Percentiles rank a stretch among this genome's conserved stretches.
phyloP scores from a whole-genome alignment of 371 early-diverging fungal species.

The Entomophthora muscae region DNA sequence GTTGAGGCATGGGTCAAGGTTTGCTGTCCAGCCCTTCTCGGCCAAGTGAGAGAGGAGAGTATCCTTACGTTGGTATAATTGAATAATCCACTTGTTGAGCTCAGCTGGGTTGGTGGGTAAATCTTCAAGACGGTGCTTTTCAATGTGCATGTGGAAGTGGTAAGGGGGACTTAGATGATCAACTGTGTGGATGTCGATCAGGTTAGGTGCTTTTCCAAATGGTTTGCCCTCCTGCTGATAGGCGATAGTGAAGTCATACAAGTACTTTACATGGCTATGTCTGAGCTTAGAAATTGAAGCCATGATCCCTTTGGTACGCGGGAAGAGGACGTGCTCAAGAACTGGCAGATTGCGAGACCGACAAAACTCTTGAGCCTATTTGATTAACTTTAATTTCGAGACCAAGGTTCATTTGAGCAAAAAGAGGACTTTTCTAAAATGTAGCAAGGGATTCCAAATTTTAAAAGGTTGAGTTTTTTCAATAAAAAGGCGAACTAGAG shows the following conservation, averaged over 20 bases:
- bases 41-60: slow-evolving; percentile 23
- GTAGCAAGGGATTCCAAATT: too few species aligned
- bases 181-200: slow-evolving; percentile 35
- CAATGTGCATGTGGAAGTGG: slow-evolving; percentile 47
- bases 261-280: slow-evolving; percentile 37
- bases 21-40: slow-evolving; percentile 2
- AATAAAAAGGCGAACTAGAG: too few species aligned
- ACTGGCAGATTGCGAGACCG: slow-evolving; percentile 29
- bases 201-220: slow-evolving; percentile 31
- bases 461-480: too few species aligned
- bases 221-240: slow-evolving; percentile 22
- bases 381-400: too few species aligned
- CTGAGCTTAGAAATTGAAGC: slow-evolving; percentile 39
- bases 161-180: slow-evolving; percentile 31
- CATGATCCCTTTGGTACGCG: slow-evolving; percentile 65
- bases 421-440: too few species aligned
- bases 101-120: slow-evolving; percentile 35
- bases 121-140: slow-evolving; percentile 31
- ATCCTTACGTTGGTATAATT: slow-evolving; percentile 47
- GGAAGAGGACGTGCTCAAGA: slow-evolving; percentile 49
- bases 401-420: too few species aligned
- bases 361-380: slow-evolving; percentile 36
- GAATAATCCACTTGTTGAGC: slow-evolving; percentile 34
- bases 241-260: slow-evolving; percentile 47
- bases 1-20: background rate